Evolutionary conservation across 1,284 basidiomycete species (phyloP).

Genomic region (Moniliophthora roreri): DNA sequence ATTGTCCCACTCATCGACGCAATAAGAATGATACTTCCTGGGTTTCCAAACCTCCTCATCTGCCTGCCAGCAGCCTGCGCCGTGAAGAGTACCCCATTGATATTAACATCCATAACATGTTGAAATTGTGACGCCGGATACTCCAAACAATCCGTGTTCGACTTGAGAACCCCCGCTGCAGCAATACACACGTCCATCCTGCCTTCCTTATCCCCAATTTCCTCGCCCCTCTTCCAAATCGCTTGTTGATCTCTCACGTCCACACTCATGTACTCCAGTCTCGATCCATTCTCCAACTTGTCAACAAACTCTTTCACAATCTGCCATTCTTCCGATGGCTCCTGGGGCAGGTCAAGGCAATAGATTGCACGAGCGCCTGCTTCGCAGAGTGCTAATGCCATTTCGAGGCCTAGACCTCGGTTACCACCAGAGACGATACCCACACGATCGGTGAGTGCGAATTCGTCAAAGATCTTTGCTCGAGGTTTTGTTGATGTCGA

Average conservation of each 20-base stretch:
- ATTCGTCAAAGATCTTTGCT: constrained; percentile 68
- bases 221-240: constrained; percentile 55
- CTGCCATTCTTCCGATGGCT: constrained; percentile 69
- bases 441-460: constrained; percentile 73
- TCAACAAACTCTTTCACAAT: constrained; percentile 54
- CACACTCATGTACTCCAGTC: constrained; percentile 65
- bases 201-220: constrained; percentile 62
- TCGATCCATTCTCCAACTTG: constrained; percentile 43
- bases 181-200: constrained; percentile 76
- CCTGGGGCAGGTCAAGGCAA: constrained; percentile 70
- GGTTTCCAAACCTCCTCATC: constrained; percentile 69
- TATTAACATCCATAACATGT: constrained; percentile 75
- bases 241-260: constrained; percentile 63
- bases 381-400: constrained; percentile 77
- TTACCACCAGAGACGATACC: constrained; percentile 79
- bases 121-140: constrained; percentile 73
- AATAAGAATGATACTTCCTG: constrained; percentile 80
- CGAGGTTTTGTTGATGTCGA: constrained; percentile 28
- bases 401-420: constrained; percentile 81
- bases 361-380: constrained; percentile 76
- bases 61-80: constrained; percentile 79
- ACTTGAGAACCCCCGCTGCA: constrained; percentile 75
- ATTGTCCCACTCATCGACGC: constrained; percentile 88
- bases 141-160: constrained; percentile 62
- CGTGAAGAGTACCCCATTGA: constrained; percentile 75